These are phyloP conservation scores for Scheffersomyces titani DNA, from an alignment of 1,139 yeast genomes.

Conservation along the genomic window DNA sequence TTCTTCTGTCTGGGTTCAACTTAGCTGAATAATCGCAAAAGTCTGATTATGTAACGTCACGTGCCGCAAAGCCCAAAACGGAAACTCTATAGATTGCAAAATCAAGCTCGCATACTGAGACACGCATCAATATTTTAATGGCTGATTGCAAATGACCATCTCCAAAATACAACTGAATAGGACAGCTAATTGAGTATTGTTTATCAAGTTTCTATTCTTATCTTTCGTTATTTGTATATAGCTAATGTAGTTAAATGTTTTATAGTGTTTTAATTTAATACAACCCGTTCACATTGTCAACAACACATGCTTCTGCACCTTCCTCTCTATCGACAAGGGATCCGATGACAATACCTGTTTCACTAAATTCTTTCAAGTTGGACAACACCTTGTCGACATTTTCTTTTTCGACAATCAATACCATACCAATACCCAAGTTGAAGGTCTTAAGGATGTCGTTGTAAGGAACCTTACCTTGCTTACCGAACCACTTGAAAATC, in stretches of 20 bases:
- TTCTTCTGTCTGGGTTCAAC: too few species aligned
- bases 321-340: conserved; percentile 56
- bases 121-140: neutral
- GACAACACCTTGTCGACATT: conserved; percentile 60
- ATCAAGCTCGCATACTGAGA: neutral
- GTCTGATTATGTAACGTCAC: neutral
- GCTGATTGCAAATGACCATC: neutral
- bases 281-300: conserved; percentile 60
- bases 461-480: conserved; percentile 86
- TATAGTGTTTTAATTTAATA: conserved; percentile 38
- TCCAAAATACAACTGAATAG: too few species aligned
- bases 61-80: neutral
- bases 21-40: too few species aligned
- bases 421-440: conserved; percentile 98
- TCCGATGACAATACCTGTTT: conserved; percentile 81
- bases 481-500: conserved; percentile 92
- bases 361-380: conserved; percentile 64
- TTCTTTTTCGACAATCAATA: conserved; percentile 68
- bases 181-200: neutral
- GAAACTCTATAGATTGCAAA: neutral
- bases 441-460: conserved; percentile 86
- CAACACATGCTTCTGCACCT: conserved; percentile 65
- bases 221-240: neutral
- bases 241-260: neutral
- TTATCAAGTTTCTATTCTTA: neutral